phyloP scores from a whole-genome alignment of 352 stramenopile genomes.

The Globisporangium carolinianum region DNA sequence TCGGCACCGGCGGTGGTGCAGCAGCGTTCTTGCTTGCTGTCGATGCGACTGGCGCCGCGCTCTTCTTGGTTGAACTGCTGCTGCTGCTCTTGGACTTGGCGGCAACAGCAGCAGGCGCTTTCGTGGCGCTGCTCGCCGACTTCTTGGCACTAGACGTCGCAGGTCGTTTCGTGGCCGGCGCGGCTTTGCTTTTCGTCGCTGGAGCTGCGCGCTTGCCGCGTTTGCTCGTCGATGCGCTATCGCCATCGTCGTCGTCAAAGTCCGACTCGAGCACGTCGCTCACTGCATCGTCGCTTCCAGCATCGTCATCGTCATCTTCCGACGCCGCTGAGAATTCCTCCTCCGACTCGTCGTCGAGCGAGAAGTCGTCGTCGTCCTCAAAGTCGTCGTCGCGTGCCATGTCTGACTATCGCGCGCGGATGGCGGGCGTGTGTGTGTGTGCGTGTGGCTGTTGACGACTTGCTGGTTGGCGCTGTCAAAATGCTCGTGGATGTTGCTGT shows the following conservation, averaged over 20 bases:
- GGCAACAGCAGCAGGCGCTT: slow-evolving; percentile 9
- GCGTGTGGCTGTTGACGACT: too few species aligned
- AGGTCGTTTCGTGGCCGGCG: slow-evolving; percentile 19
- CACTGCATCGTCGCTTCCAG: slow-evolving; percentile 18
- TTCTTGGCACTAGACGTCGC: slow-evolving; percentile 9
- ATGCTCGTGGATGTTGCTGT: too few species aligned
- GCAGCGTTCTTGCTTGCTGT: background rate
- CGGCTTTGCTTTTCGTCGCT: slow-evolving; percentile 5
- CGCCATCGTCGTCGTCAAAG: slow-evolving; percentile 25
- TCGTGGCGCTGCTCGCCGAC: slow-evolving; percentile 2
- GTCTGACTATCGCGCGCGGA: too few species aligned
- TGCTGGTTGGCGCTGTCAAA: too few species aligned
- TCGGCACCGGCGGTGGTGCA: slow-evolving; percentile 9
- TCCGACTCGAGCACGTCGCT: slow-evolving; percentile 33
- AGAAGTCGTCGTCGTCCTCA: slow-evolving; percentile 57
- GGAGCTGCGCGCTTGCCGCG: slow-evolving; percentile 13
- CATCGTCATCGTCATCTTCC: slow-evolving; percentile 22
- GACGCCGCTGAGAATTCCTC: slow-evolving; percentile 26
- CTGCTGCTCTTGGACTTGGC: slow-evolving; percentile 17
- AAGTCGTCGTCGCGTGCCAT: slow-evolving; percentile 16
- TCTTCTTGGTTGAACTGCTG: slow-evolving; percentile 11
- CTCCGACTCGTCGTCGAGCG: slow-evolving; percentile 36
- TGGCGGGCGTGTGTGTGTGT: too few species aligned
- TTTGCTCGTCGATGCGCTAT: slow-evolving; percentile 14
- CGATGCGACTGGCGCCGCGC: background rate